Conservation (phyloP, 2,329 filamentous ascomycete genomes). For the Annulohypoxylon truncatum region DNA sequence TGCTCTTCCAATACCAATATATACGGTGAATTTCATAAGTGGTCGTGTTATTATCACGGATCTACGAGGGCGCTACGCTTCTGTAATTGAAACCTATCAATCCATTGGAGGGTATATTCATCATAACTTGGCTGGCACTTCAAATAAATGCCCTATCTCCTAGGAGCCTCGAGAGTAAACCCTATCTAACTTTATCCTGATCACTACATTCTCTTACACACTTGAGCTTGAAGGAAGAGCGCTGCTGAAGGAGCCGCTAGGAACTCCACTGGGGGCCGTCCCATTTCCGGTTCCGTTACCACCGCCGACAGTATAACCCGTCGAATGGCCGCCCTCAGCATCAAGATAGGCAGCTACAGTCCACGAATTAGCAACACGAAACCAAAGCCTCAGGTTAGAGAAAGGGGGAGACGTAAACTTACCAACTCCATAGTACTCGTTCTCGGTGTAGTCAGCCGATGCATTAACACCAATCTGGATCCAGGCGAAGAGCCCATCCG, state of each 20-base stretch:
- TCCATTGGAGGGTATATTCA: neutral
- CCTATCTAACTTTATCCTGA: neutral
- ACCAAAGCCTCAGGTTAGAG: neutral
- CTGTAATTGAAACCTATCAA: neutral
- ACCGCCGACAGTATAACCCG: constrained; percentile 24
- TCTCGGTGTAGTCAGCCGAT: constrained; percentile 50
- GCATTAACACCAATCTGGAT: constrained; percentile 60
- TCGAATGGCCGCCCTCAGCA: constrained; percentile 47
- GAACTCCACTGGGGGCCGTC: constrained; percentile 26
- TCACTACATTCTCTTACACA: neutral
- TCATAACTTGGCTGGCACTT: neutral
- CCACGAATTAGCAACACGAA: neutral
- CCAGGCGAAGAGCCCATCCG: constrained; percentile 61
- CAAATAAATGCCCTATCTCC: neutral
- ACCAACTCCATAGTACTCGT: constrained; percentile 45
- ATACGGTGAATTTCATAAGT: no score
- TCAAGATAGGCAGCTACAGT: constrained; percentile 43
- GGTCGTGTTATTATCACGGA: neutral
- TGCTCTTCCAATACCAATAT: no score
- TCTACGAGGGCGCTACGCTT: neutral
- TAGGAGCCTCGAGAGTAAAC: neutral
- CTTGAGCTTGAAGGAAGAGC: constrained; percentile 20
- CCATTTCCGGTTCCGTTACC: constrained; percentile 43
- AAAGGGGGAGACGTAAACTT: constrained; percentile 3
- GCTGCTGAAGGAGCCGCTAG: constrained; percentile 26